phyloP scores from a whole-genome alignment of 2,329 filamentous ascomycete genomes.

The Thielaviopsis cerberus region DNA sequence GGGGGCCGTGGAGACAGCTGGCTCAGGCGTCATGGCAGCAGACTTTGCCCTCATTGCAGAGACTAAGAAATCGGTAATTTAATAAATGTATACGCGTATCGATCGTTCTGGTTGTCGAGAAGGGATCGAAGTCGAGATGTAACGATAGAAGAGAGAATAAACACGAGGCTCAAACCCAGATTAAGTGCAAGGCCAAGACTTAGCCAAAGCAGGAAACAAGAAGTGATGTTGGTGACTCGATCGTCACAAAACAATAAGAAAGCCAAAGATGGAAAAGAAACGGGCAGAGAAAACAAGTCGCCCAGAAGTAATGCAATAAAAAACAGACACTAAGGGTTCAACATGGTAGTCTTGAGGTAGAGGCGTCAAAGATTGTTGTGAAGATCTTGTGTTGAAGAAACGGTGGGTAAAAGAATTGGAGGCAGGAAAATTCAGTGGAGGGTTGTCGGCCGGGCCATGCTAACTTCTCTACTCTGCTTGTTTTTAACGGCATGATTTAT shows the following conservation, averaged over 20 bases:
- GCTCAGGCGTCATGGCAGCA: constrained; percentile 16
- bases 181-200: neutral
- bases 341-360: neutral
- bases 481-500: neutral
- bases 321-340: neutral
- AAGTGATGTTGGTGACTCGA: neutral
- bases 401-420: neutral
- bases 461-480: neutral
- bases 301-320: neutral
- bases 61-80: neutral
- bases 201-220: neutral
- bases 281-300: neutral
- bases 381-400: neutral
- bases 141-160: neutral
- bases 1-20: neutral
- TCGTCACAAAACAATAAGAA: neutral
- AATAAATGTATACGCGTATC: neutral
- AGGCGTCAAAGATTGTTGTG: neutral
- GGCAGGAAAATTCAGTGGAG: neutral
- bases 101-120: neutral
- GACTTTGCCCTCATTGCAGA: constrained; percentile 37
- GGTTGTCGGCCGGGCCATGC: neutral
- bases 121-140: neutral
- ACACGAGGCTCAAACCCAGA: neutral
- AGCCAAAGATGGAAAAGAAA: neutral